A percentile compares a stretch with the other conserved stretches of the same genome.
These are phyloP conservation scores for Echites panduratus DNA, from an alignment of 257 asterid genomes.

Conservation along the genomic window DNA sequence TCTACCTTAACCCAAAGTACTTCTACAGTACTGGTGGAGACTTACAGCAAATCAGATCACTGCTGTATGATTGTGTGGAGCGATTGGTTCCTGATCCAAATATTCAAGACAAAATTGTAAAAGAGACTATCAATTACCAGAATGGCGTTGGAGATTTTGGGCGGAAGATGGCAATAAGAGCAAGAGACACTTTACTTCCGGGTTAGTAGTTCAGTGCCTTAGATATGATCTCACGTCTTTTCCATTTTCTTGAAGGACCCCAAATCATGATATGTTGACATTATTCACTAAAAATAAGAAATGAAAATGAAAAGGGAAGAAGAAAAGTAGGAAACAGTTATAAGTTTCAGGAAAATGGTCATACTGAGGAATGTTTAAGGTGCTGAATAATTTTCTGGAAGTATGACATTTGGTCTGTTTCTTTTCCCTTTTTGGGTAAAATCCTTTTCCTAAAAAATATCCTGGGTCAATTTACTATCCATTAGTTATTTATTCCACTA, in stretches of 20 bases:
- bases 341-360: neutral
- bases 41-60: constrained; percentile 59
- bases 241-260: neutral
- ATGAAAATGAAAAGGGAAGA: neutral
- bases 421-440: neutral
- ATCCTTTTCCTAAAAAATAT: neutral
- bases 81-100: constrained; percentile 69
- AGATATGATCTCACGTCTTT: neutral
- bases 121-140: constrained; percentile 73
- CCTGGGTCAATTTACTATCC: too few relatives aligned
- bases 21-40: constrained; percentile 81
- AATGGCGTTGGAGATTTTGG: constrained; percentile 85
- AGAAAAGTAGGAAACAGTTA: neutral
- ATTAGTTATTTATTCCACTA: neutral
- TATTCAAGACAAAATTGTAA: constrained; percentile 70
- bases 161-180: constrained; percentile 91
- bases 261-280: neutral
- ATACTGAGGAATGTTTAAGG: neutral
- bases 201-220: constrained; percentile 40
- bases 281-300: neutral
- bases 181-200: constrained; percentile 77
- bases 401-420: neutral
- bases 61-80: constrained; percentile 80
- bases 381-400: neutral
- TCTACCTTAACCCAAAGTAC: constrained; percentile 83